Evolutionary conservation across 169 alveolate genomes (phyloP).

Genomic region (Theileria orientalis): DNA sequence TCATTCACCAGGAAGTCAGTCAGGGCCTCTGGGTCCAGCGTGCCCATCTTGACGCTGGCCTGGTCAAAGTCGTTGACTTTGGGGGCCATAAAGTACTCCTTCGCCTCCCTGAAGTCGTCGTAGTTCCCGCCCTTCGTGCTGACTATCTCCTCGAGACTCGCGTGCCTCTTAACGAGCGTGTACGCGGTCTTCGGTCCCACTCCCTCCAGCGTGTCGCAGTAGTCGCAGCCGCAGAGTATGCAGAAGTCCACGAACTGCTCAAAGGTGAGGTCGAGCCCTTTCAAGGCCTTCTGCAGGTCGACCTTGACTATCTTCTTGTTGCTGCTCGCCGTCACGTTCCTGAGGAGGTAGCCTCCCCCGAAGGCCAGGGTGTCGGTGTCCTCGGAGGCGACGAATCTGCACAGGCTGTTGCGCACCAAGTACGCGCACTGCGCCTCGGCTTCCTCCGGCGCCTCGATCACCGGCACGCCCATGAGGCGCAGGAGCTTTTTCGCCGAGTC

Average conservation of each 20-base stretch:
- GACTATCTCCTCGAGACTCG: slow-evolving; percentile 85
- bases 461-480: slow-evolving; percentile 92
- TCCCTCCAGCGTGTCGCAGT: slow-evolving; percentile 91
- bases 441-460: slow-evolving; percentile 92
- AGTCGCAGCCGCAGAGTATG: slow-evolving; percentile 98
- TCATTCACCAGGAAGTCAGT: slow-evolving; percentile 76
- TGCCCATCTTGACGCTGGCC: slow-evolving; percentile 68
- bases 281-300: slow-evolving; percentile 72
- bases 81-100: slow-evolving; percentile 76
- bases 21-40: slow-evolving; percentile 76
- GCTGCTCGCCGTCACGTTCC: slow-evolving; percentile 69
- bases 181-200: slow-evolving; percentile 96
- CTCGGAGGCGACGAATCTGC: slow-evolving; percentile 94
- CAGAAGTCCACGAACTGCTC: slow-evolving; percentile 95
- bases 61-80: slow-evolving; percentile 63
- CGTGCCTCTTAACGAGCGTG: slow-evolving; percentile 84
- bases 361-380: slow-evolving; percentile 96
- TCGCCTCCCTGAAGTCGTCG: slow-evolving; percentile 74
- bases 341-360: slow-evolving; percentile 85
- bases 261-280: slow-evolving; percentile 81
- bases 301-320: slow-evolving; percentile 67
- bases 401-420: slow-evolving; percentile 86
- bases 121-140: slow-evolving; percentile 71
- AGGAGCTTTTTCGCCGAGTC: slow-evolving; percentile 90
- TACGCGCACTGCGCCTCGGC: slow-evolving; percentile 98